Evolutionary conservation across 2,329 filamentous ascomycete genomes (phyloP).

Genomic region (Nemania sp.): DNA sequence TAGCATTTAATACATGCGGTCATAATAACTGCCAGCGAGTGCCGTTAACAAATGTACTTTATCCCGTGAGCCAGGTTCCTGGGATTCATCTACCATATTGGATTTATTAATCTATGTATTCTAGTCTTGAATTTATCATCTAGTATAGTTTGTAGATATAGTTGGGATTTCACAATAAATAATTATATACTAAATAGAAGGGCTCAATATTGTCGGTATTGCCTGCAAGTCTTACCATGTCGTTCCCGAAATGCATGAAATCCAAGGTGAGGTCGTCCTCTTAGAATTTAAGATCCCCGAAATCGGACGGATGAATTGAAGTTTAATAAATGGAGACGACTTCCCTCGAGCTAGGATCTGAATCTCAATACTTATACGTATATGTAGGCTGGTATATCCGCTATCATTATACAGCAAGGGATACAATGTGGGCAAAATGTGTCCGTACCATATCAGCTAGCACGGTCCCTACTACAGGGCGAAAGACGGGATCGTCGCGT

Average conservation of each 20-base stretch:
- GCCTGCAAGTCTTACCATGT: not conserved
- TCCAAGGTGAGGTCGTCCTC: not conserved
- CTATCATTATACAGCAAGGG: not conserved
- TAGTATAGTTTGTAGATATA: too few species aligned
- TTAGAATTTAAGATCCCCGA: not conserved
- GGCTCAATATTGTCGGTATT: not conserved
- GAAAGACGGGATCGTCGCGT: not conserved
- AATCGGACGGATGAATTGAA: not conserved
- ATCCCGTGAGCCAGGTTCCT: too few species aligned
- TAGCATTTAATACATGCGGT: not conserved
- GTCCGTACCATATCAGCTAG: not conserved
- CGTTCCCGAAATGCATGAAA: conserved; percentile 21
- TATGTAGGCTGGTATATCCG: not conserved
- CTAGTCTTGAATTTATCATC: too few species aligned
- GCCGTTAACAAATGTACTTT: not conserved
- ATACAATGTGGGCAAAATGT: not conserved
- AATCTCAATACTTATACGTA: not conserved
- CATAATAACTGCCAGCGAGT: not conserved
- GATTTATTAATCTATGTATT: too few species aligned
- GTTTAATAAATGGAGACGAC: not conserved
- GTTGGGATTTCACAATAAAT: too few species aligned
- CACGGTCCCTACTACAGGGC: not conserved
- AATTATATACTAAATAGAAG: too few species aligned
- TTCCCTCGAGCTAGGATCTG: not conserved
- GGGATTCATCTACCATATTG: too few species aligned